Evolutionary conservation across 2,329 filamentous ascomycete genomes (phyloP).

Genomic region (Aspergillus ustus): DNA sequence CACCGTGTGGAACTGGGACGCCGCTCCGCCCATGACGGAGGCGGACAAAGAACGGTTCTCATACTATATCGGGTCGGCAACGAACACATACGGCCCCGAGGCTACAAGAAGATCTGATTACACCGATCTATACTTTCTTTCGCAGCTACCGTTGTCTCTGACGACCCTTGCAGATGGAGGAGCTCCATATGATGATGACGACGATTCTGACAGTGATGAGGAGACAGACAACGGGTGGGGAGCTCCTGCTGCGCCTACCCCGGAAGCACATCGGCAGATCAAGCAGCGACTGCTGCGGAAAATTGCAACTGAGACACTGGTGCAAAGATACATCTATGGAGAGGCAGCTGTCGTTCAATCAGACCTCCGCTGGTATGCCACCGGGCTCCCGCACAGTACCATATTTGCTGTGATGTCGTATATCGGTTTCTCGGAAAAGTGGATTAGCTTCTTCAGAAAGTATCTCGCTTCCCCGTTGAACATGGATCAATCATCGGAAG

Average conservation of each 20-base stretch:
- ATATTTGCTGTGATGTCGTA: constrained; percentile 50
- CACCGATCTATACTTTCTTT: constrained; percentile 39
- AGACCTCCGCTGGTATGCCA: constrained; percentile 51
- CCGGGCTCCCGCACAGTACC: constrained; percentile 51
- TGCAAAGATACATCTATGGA: constrained; percentile 39
- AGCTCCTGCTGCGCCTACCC: not conserved
- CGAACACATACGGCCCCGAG: not conserved
- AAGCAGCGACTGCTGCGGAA: constrained; percentile 47
- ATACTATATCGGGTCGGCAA: constrained; percentile 29
- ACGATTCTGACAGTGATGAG: constrained; percentile 29
- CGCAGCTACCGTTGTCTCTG: constrained; percentile 36
- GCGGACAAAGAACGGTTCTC: constrained; percentile 30
- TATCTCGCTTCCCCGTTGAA: constrained; percentile 54
- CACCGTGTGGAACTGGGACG: constrained; percentile 21
- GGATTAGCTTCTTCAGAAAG: constrained; percentile 51
- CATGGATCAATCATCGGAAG: constrained; percentile 38
- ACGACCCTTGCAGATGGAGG: constrained; percentile 28
- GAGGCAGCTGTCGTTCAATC: constrained; percentile 48
- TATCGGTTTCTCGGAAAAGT: constrained; percentile 49
- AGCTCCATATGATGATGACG: constrained; percentile 30
- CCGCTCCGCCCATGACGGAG: constrained; percentile 17
- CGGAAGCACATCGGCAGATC: constrained; percentile 29
- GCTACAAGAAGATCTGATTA: constrained; percentile 28
- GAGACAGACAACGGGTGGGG: constrained; percentile 20
- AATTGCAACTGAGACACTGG: constrained; percentile 45